Conservation (phyloP, 768 basidiomycete species). For the Pleurotus tuber-regium region DNA sequence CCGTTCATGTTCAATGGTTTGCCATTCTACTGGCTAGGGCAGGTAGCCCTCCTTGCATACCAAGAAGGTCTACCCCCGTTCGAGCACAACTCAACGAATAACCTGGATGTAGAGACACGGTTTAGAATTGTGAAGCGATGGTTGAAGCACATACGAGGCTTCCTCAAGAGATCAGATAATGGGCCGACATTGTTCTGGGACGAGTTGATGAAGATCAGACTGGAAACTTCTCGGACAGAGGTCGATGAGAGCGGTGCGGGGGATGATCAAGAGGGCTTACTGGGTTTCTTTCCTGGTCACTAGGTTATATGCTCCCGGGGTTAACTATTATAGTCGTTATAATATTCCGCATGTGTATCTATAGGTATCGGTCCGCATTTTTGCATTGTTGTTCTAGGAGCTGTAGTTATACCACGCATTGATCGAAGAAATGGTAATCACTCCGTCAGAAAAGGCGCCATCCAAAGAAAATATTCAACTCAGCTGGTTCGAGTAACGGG, state of each 20-base stretch:
- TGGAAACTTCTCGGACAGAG: slow-evolving; percentile 20
- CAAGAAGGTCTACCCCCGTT: slow-evolving; percentile 38
- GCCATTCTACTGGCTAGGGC: slow-evolving; percentile 66
- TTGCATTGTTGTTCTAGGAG: neutral
- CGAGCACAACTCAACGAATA: slow-evolving; percentile 5
- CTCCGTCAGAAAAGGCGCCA: neutral
- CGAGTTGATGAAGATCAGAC: slow-evolving; percentile 41
- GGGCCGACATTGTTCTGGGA: slow-evolving; percentile 46
- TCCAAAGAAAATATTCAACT: neutral
- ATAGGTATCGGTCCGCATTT: neutral
- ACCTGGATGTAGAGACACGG: slow-evolving; percentile 33
- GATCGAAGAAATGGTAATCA: neutral
- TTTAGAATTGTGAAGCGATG: slow-evolving; percentile 49
- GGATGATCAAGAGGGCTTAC: slow-evolving; percentile 20
- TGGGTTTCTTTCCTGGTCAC: slow-evolving; percentile 20
- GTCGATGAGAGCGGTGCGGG: slow-evolving; percentile 6
- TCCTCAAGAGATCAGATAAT: slow-evolving; percentile 41
- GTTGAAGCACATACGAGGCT: slow-evolving; percentile 45
- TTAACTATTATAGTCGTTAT: neutral
- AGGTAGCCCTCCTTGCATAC: slow-evolving; percentile 49
- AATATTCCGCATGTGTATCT: slow-evolving; percentile 5
- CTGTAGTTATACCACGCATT: too few species aligned
- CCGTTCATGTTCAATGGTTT: slow-evolving; percentile 44
- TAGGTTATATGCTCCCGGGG: neutral
- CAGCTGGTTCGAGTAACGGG: slow-evolving; percentile 1